Evolutionary conservation across 495 filamentous ascomycete genomes (phyloP).

Genomic region (Apiosordaria backusii): DNA sequence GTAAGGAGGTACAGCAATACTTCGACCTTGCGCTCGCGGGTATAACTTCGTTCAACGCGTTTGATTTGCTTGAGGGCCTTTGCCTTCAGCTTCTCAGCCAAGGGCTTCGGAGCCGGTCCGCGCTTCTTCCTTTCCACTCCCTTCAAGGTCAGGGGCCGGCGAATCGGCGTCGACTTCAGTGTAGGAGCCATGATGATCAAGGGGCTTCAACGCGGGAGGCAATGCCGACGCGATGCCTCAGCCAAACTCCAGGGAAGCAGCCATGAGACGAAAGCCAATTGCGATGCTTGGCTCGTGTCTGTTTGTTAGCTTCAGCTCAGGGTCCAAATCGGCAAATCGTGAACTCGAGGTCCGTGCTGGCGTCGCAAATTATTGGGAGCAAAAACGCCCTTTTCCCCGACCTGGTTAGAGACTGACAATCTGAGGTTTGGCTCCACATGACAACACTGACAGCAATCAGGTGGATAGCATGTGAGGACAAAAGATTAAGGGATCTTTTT

Average conservation of each 20-base stretch:
- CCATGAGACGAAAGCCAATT: constrained; percentile 4
- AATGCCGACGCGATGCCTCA: not conserved
- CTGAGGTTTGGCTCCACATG: not conserved
- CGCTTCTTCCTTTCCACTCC: constrained; percentile 15
- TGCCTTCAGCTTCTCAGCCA: constrained; percentile 18
- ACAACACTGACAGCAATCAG: not conserved
- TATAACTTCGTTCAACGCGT: constrained; percentile 26
- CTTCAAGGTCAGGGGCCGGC: constrained; percentile 16
- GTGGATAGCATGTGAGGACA: no score
- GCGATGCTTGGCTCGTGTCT: not conserved
- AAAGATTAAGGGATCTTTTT: no score
- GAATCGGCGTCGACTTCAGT: constrained; percentile 1
- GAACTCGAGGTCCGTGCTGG: constrained; percentile 6
- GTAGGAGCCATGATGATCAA: constrained; percentile 5
- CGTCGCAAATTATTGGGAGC: not conserved
- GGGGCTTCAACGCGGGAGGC: not conserved
- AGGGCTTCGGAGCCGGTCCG: constrained; percentile 23
- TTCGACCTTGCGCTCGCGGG: constrained; percentile 30
- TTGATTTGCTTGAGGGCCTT: constrained; percentile 22
- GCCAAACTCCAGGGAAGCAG: not conserved
- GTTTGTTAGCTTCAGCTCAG: not conserved
- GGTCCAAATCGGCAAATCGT: constrained; percentile 1
- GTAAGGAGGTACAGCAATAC: constrained; percentile 29
- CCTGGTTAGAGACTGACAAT: not conserved
- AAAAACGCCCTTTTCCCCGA: not conserved